phyloP scores from a whole-genome alignment of 129 eudicot species.

The Oenanthe sinensis region DNA sequence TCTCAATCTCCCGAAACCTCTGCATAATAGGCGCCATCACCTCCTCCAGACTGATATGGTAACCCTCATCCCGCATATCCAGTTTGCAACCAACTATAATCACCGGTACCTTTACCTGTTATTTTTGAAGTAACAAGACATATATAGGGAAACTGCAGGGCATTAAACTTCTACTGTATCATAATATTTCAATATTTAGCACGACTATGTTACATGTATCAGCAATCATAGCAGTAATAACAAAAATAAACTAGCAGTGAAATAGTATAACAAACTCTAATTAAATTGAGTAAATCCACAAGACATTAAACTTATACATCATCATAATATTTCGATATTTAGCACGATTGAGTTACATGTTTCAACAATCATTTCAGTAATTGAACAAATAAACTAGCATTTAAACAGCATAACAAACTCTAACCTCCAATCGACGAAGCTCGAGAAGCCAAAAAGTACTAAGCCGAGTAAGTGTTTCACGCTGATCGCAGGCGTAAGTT shows the following conservation, averaged over 20 bases:
- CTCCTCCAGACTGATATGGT: slow-evolving; percentile 56
- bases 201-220: neutral
- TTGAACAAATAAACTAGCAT: neutral
- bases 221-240: neutral
- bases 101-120: slow-evolving; percentile 69
- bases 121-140: neutral
- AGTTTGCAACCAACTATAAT: slow-evolving; percentile 90
- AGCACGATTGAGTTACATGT: neutral
- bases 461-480: slow-evolving; percentile 51
- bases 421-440: slow-evolving; percentile 80
- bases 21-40: slow-evolving; percentile 86
- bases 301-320: neutral
- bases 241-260: neutral
- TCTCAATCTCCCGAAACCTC: slow-evolving; percentile 88
- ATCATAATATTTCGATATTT: neutral
- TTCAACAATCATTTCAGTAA: neutral
- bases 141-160: neutral
- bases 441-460: slow-evolving; percentile 85
- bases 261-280: neutral
- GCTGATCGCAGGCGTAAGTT: slow-evolving; percentile 91
- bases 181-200: neutral
- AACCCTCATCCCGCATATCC: slow-evolving; percentile 71
- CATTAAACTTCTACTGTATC: neutral
- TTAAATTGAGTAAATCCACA: neutral
- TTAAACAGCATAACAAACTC: neutral